phyloP scores from a whole-genome alignment of 352 stramenopile genomes.

The Phytopythium oedochilum region DNA sequence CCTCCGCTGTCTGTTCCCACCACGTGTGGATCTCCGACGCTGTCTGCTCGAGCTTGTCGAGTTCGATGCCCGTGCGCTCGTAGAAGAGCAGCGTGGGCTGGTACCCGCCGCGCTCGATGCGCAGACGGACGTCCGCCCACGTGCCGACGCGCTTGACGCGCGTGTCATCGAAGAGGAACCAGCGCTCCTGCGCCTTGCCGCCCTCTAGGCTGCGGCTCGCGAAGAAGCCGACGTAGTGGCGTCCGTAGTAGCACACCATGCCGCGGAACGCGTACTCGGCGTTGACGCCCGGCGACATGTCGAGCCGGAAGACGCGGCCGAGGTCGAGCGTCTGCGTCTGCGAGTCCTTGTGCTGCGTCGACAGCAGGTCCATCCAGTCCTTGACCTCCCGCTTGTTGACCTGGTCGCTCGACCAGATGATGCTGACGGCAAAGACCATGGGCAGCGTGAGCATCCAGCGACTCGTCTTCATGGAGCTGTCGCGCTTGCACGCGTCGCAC shows the following conservation, averaged over 20 bases:
- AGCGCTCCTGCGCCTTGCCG: conserved; percentile 44
- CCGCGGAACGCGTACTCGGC: conserved; percentile 68
- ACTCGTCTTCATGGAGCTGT: conserved; percentile 38
- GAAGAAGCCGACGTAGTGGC: conserved; percentile 86
- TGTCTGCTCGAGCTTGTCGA: conserved; percentile 56
- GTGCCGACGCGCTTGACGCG: conserved; percentile 69
- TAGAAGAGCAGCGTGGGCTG: conserved; percentile 83
- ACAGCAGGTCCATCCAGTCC: conserved; percentile 64
- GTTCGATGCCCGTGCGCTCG: conserved; percentile 64
- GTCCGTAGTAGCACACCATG: conserved; percentile 84
- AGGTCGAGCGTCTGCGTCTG: conserved; percentile 64
- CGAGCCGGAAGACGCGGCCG: conserved; percentile 63
- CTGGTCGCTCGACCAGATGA: conserved; percentile 75
- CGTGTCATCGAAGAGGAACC: conserved; percentile 85
- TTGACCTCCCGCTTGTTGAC: conserved; percentile 67
- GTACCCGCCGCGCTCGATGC: conserved; percentile 75
- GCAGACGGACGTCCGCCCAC: conserved; percentile 66
- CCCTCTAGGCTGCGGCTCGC: conserved; percentile 57
- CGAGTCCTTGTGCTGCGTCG: conserved; percentile 36
- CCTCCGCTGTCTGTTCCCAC: conserved; percentile 55
- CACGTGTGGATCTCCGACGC: conserved; percentile 69
- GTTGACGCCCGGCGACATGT: conserved; percentile 19
- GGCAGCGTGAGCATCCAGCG: conserved; percentile 80
- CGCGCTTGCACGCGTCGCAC: conserved; percentile 50
- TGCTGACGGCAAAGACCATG: conserved; percentile 82